Base-by-base conservation (phyloP, 2,329 filamentous ascomycete genomes). In the Fusarium sp. region DNA sequence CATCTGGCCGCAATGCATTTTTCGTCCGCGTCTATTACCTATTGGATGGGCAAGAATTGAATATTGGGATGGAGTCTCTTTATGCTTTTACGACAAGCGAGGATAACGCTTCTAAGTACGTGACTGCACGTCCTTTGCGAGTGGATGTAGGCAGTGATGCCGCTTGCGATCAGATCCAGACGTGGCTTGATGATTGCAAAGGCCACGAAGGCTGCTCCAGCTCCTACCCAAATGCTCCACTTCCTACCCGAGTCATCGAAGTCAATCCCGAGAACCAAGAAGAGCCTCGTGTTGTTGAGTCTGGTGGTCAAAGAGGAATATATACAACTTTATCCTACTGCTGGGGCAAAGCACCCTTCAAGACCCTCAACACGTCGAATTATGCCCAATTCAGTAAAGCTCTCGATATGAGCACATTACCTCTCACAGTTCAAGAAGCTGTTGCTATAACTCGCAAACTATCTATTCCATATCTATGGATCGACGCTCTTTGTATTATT, bases 21-120 rank as follows among this genome's bases (percentile, higher is more conserved):
- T n/a, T 11, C 3, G 18, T 56, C 8, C 32, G 30, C 7, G 16
- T 49, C 1, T 13, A 56, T 14, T 40, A 20, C 23, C 9, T 46
- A 14, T 5, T 3, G 1, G 10, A 10, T 1, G 23, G 28, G 1
- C 4, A 25, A 5, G 21, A 25, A 7, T 1, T 23, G 2, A n/a
- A 23, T 2, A 8, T 9, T 1, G 7, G 12, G 23, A 34, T 16
- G 30, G 21, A n/a, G 30, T 16, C n/a, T 11, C 16, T 49, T 2
- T 34, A 49, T 18, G 32, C 54, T 1, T 56, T 56, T 4, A 41
- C 43, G 1, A n/a, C 23, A 1, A n/a, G 5, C 2, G 3, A 40
- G 0, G n/a, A 56, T 13, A 37, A 21, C n/a, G 54, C 54, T 7
- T 40, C 42, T 1, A 4, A 27, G 5, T 8, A 11, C 11, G 42